These are phyloP conservation scores for Solanum hybrid DNA, from an alignment of 305 asterid species.

Conservation along the genomic window DNA sequence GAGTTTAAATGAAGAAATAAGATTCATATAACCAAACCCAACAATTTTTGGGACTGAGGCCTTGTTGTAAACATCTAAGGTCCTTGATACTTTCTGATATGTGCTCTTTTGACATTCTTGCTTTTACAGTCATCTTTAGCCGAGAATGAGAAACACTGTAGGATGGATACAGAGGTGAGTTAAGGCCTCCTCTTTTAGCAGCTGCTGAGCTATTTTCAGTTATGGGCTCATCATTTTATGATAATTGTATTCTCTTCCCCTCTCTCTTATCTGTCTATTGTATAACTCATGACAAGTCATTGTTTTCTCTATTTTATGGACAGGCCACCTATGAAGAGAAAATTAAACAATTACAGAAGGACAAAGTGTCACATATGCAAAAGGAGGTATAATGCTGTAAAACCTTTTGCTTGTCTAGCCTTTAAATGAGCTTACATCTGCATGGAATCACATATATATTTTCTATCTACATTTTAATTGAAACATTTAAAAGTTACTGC, in stretches of 20 bases:
- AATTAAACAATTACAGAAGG: conserved; percentile 33
- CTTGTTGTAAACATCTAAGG: neutral
- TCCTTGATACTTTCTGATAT: neutral
- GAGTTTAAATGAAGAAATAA: neutral
- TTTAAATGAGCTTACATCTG: neutral
- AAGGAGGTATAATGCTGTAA: conserved; percentile 34
- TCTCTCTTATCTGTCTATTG: neutral
- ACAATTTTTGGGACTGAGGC: neutral
- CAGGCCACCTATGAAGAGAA: conserved; percentile 42
- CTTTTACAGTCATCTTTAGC: conserved; percentile 23
- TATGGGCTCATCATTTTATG: neutral
- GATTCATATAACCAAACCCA: neutral
- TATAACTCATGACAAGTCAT: neutral
- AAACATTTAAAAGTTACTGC: neutral
- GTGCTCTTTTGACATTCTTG: neutral
- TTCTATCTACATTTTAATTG: neutral
- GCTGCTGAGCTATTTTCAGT: conserved; percentile 1
- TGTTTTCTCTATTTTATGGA: neutral
- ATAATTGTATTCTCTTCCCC: neutral
- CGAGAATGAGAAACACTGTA: conserved; percentile 23
- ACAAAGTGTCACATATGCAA: conserved; percentile 34
- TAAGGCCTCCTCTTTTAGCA: conserved; percentile 1
- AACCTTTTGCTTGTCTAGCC: neutral
- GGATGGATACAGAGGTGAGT: conserved; percentile 46
- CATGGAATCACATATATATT: neutral